These are phyloP conservation scores for Fusarium newnesense DNA, from an alignment of 2,329 filamentous ascomycete genomes.

Conservation along the genomic window DNA sequence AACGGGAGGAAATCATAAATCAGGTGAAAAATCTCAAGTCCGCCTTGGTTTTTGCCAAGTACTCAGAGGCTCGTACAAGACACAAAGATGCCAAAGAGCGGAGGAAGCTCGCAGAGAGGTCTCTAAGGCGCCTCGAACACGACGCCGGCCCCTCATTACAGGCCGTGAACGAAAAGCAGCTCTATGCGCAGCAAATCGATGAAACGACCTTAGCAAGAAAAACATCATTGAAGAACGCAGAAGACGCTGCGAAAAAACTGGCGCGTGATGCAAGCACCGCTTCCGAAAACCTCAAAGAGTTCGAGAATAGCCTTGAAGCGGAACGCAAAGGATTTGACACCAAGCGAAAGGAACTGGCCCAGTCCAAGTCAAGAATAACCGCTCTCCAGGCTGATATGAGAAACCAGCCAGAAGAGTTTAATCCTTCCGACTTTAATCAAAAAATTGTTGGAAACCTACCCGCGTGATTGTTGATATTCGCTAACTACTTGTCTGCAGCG, in stretches of 20 bases:
- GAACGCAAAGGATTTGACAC: constrained; percentile 60
- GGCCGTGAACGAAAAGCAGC: constrained; percentile 75
- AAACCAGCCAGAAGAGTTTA: constrained; percentile 73
- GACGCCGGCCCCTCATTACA: constrained; percentile 73
- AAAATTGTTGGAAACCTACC: constrained; percentile 68
- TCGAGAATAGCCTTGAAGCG: constrained; percentile 58
- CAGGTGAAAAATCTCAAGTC: constrained; percentile 73
- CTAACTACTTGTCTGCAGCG: constrained; percentile 57
- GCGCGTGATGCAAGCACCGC: constrained; percentile 51
- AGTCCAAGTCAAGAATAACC: constrained; percentile 67
- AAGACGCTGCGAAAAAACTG: constrained; percentile 60
- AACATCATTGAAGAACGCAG: constrained; percentile 62
- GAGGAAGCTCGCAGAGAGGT: constrained; percentile 64
- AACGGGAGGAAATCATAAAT: constrained; percentile 75
- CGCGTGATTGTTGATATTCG: not conserved
- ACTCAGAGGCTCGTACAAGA: constrained; percentile 63
- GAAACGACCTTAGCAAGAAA: constrained; percentile 65
- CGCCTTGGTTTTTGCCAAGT: constrained; percentile 73
- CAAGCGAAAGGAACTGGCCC: constrained; percentile 62
- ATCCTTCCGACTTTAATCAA: constrained; percentile 76
- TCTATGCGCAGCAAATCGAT: constrained; percentile 70
- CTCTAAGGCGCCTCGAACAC: constrained; percentile 68
- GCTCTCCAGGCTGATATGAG: constrained; percentile 71
- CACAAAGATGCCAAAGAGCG: constrained; percentile 64
- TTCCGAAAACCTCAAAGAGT: constrained; percentile 54